Percentiles rank a stretch among this genome's conserved stretches.
phyloP scores from a whole-genome alignment of 352 stramenopile species.

The Blastocystis sp. region DNA sequence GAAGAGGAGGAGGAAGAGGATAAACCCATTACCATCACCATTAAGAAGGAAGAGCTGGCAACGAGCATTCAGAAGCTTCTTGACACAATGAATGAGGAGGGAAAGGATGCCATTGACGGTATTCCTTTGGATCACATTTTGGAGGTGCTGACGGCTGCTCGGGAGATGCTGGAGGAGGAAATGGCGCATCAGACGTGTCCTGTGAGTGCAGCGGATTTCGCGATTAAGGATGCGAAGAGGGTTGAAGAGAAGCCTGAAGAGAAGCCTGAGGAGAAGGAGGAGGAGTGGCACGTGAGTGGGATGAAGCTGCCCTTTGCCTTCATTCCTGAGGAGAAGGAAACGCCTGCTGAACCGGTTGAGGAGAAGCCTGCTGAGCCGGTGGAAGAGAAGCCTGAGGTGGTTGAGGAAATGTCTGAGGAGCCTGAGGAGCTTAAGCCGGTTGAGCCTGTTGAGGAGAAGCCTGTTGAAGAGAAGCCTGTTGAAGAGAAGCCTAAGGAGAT shows the following conservation, averaged over 20 bases:
- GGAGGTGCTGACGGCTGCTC: slow-evolving; percentile 22
- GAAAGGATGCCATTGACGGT: no score
- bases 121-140: slow-evolving; percentile 5
- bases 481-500: not conserved
- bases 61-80: no score
- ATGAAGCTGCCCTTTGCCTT: no score
- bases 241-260: not conserved
- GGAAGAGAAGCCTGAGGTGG: not conserved
- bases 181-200: no score
- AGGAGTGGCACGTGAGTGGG: not conserved
- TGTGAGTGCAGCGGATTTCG: no score
- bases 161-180: slow-evolving; percentile 28
- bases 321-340: not conserved
- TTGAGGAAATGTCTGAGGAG: not conserved
- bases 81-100: no score
- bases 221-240: no score
- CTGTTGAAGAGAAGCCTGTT: not conserved
- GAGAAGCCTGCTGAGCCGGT: not conserved
- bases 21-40: no score
- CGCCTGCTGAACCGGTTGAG: not conserved
- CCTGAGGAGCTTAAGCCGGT: not conserved
- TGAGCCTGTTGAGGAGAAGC: not conserved
- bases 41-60: no score
- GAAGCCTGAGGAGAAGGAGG: not conserved
- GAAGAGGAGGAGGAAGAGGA: no score